Conservation (phyloP, 495 filamentous ascomycete species). For the Penicillium dipodomyicola region DNA sequence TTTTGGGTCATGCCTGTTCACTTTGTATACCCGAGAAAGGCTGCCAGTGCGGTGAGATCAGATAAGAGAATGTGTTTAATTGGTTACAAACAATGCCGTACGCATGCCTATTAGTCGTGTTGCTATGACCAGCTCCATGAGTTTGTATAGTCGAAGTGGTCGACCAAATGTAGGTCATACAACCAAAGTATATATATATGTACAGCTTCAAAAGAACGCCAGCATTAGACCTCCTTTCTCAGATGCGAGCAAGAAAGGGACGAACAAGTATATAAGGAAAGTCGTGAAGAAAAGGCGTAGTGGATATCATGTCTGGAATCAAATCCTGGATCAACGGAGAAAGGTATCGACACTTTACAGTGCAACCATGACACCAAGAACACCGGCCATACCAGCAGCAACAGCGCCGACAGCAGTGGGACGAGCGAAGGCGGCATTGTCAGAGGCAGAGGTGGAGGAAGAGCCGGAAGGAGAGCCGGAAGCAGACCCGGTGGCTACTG, state of each 20-base stretch:
- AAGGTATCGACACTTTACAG: conserved; percentile 27
- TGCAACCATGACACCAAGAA: conserved; percentile 40
- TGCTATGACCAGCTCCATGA: background rate
- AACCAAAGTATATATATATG: conserved; percentile 7
- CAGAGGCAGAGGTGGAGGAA: conserved; percentile 11
- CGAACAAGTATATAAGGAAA: conserved; percentile 12
- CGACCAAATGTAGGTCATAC: conserved; percentile 1
- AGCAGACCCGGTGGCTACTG: conserved; percentile 10
- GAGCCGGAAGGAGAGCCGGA: conserved; percentile 15
- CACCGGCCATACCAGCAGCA: conserved; percentile 28
- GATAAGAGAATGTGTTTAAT: background rate
- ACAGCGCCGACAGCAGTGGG: conserved; percentile 26
- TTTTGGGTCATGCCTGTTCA: background rate
- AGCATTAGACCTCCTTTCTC: conserved; percentile 5
- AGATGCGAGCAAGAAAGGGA: background rate
- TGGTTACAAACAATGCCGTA: background rate
- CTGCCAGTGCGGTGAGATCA: background rate
- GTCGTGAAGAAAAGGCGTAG: conserved; percentile 18
- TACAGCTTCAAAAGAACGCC: conserved; percentile 15
- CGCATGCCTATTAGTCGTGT: background rate
- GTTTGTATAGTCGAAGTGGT: background rate
- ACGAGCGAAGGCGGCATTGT: conserved; percentile 21
- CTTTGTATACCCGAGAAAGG: background rate
- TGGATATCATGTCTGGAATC: conserved; percentile 1
- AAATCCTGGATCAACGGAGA: conserved; percentile 2